A percentile compares a stretch with the other conserved stretches of the same genome.
Evolutionary conservation across 345 rosid genomes (phyloP).

Genomic region (Psidium friedrichsthalianum): DNA sequence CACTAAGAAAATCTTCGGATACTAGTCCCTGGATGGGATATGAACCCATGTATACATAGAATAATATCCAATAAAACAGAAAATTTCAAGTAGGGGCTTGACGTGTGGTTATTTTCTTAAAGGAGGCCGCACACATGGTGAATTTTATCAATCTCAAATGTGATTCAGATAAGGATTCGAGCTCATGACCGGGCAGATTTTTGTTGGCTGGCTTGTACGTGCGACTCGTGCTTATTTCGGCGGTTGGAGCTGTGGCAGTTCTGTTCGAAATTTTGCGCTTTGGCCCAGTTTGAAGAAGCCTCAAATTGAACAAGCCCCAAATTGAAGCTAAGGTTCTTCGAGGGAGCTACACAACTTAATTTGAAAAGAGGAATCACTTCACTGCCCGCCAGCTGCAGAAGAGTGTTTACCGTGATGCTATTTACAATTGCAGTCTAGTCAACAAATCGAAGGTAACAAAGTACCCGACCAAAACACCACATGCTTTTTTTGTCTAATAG

Average conservation of each 20-base stretch:
- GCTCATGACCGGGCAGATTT: background rate
- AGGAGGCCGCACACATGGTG: background rate
- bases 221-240: accelerated
- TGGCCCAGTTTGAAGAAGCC: background rate
- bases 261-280: background rate
- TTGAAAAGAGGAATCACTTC: accelerated
- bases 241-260: background rate
- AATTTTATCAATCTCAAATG: accelerated
- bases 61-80: background rate
- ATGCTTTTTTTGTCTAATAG: background rate
- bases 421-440: background rate
- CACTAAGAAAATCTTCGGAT: background rate
- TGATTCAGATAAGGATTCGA: background rate
- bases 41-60: background rate
- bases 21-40: background rate
- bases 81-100: background rate
- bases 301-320: background rate
- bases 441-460: background rate
- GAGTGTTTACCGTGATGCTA: background rate
- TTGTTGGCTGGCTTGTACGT: accelerated
- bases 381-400: accelerated
- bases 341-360: background rate
- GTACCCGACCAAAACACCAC: accelerated
- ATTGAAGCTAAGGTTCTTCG: background rate
- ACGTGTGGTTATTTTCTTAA: accelerated